Percentiles rank a stretch among this genome's conserved stretches.
phyloP scores from a whole-genome alignment of 768 basidiomycete genomes.

The Antrodiella citrinella region DNA sequence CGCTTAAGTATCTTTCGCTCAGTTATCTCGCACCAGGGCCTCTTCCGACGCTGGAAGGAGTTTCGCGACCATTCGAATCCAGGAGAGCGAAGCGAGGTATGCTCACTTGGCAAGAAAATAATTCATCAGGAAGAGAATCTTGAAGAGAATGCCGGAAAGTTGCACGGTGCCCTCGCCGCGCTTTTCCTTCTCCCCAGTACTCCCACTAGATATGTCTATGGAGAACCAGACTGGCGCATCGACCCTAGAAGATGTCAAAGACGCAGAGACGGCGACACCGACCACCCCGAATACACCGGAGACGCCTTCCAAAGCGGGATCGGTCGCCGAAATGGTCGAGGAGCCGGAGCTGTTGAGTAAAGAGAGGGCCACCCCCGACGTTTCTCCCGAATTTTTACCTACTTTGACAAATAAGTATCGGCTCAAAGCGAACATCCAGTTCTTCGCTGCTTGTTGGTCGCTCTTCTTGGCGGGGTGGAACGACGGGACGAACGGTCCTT shows the following conservation, averaged over 20 bases:
- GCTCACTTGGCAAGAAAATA: not conserved
- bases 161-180: too few relatives aligned
- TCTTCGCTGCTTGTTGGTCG: constrained; percentile 22
- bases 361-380: not conserved
- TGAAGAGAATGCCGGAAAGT: too few relatives aligned
- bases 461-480: constrained; percentile 70
- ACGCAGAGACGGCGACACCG: not conserved
- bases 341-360: too few relatives aligned
- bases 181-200: too few relatives aligned
- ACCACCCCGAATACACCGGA: not conserved
- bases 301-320: not conserved
- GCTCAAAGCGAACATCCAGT: not conserved
- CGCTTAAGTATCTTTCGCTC: too few relatives aligned
- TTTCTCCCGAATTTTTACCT: not conserved
- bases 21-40: too few relatives aligned
- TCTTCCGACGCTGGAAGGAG: too few relatives aligned
- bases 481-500: constrained; percentile 65
- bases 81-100: too few relatives aligned
- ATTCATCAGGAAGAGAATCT: too few relatives aligned
- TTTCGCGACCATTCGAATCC: too few relatives aligned
- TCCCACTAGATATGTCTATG: too few relatives aligned
- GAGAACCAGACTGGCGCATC: not conserved
- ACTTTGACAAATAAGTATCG: not conserved
- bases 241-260: not conserved
- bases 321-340: not conserved